Evolutionary conservation across 2,329 filamentous ascomycete genomes (phyloP).

Genomic region (Chaetomium olivaceum): DNA sequence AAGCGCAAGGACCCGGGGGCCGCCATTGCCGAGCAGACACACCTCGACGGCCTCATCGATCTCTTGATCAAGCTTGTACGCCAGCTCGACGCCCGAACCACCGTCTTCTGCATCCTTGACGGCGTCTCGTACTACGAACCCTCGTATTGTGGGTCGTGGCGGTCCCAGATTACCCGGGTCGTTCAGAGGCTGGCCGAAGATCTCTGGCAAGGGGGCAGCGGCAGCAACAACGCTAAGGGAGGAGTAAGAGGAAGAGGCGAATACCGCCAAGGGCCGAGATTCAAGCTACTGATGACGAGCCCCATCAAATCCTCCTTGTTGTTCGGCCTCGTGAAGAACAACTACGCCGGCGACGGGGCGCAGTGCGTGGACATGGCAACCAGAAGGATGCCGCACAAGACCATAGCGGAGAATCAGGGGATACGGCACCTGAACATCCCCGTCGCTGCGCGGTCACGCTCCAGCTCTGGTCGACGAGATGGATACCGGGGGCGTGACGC

Average conservation of each 20-base stretch:
- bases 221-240: too few relatives aligned
- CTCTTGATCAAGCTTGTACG: background rate
- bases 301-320: too few relatives aligned
- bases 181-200: background rate
- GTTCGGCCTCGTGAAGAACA: background rate
- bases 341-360: background rate
- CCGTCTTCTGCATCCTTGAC: background rate
- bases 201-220: background rate
- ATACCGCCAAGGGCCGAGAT: background rate
- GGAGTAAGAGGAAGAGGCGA: too few relatives aligned
- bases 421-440: background rate
- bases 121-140: background rate
- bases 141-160: background rate
- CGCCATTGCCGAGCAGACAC: background rate
- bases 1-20: too few relatives aligned
- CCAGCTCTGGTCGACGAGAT: too few relatives aligned
- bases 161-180: background rate
- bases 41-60: background rate
- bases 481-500: too few relatives aligned
- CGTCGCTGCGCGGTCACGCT: too few relatives aligned
- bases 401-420: background rate
- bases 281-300: background rate
- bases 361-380: background rate
- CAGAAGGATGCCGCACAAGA: background rate
- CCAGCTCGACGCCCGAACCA: background rate